Percentiles rank a stretch among this genome's conserved stretches.
phyloP scores from a whole-genome alignment of 2,329 filamentous ascomycete species.

The Exophiala spinifera region DNA sequence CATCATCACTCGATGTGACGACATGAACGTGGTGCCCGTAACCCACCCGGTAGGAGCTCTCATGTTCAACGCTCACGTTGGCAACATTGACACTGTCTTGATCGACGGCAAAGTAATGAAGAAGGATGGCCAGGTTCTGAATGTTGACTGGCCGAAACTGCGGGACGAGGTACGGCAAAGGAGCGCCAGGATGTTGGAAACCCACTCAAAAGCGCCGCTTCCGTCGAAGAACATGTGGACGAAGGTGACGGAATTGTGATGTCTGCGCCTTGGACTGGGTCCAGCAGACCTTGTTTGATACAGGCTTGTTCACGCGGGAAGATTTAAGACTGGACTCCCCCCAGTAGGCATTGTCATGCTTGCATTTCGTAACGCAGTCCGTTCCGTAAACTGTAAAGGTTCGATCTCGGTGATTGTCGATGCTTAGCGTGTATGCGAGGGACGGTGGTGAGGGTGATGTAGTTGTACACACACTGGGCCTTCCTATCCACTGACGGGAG shows the following conservation, averaged over 20 bases:
- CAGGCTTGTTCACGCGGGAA: too few relatives aligned
- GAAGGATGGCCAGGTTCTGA: constrained; percentile 11
- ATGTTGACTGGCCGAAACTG: constrained; percentile 13
- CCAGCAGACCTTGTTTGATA: too few relatives aligned
- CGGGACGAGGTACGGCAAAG: not conserved
- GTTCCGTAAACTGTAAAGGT: too few relatives aligned
- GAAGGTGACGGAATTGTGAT: not conserved
- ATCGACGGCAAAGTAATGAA: constrained; percentile 32
- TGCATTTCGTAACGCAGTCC: too few relatives aligned
- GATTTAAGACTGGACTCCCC: too few relatives aligned
- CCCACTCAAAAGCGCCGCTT: not conserved
- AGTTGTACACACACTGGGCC: too few relatives aligned
- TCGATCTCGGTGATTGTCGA: too few relatives aligned
- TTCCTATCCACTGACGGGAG: too few relatives aligned
- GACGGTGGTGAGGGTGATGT: too few relatives aligned
- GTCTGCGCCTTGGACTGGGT: too few relatives aligned
- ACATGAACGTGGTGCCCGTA: constrained; percentile 31
- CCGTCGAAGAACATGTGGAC: not conserved
- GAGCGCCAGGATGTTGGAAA: not conserved
- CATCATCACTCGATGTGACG: constrained; percentile 31
- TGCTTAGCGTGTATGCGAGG: too few relatives aligned
- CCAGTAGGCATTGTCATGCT: too few relatives aligned
- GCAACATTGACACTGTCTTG: constrained; percentile 32
- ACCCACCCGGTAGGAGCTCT: constrained; percentile 32
- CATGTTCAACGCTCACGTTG: constrained; percentile 30